Evolutionary conservation across 495 filamentous ascomycete genomes (phyloP).

Genomic region (Cercophora newfieldiana): DNA sequence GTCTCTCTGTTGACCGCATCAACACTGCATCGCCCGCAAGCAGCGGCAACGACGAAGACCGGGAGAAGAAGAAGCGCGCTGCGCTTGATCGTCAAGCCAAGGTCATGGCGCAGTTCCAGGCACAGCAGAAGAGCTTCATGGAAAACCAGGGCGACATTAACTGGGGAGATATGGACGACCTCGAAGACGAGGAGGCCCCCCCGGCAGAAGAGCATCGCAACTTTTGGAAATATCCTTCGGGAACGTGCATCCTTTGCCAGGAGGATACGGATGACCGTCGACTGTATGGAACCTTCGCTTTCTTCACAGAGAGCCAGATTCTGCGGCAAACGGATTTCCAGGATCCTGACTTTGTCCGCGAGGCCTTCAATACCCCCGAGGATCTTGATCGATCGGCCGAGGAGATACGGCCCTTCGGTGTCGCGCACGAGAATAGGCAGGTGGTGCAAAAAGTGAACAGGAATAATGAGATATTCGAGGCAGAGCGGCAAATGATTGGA

Average conservation of each 20-base stretch:
- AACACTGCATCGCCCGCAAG: constrained; percentile 55
- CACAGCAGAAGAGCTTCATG: constrained; percentile 93
- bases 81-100: constrained; percentile 84
- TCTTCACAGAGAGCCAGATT: constrained; percentile 84
- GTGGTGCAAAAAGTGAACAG: constrained; percentile 72
- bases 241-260: constrained; percentile 94
- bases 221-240: constrained; percentile 88
- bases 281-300: constrained; percentile 87
- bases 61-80: constrained; percentile 82
- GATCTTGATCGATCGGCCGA: constrained; percentile 85
- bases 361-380: constrained; percentile 72
- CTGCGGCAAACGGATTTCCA: constrained; percentile 79
- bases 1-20: constrained; percentile 53
- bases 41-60: constrained; percentile 64
- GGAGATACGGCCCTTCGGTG: constrained; percentile 79
- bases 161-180: constrained; percentile 74
- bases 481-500: constrained; percentile 78
- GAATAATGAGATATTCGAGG: constrained; percentile 65
- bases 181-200: constrained; percentile 68
- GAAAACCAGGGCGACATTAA: constrained; percentile 80
- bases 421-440: constrained; percentile 80
- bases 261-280: constrained; percentile 89
- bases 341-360: constrained; percentile 80
- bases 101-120: constrained; percentile 96
- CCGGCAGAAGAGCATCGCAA: constrained; percentile 65